phyloP scores from a whole-genome alignment of 768 basidiomycete genomes.

The Crucibulum laeve region DNA sequence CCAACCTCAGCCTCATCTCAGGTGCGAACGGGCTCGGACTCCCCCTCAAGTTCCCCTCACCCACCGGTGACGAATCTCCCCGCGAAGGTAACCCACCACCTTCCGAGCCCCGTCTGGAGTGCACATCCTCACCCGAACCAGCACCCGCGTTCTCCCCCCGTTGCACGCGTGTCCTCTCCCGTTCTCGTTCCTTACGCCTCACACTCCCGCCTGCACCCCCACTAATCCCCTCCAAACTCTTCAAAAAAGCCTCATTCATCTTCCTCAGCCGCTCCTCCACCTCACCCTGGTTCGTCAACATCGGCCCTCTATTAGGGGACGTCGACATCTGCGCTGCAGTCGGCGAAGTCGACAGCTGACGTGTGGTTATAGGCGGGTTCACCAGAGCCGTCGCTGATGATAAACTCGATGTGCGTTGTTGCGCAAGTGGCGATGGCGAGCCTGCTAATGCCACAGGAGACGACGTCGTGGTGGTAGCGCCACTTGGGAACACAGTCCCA shows the following conservation, averaged over 20 bases:
- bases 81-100: too few relatives aligned
- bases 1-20: too few relatives aligned
- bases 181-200: slow-evolving; percentile 12
- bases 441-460: background rate
- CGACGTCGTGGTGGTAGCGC: background rate
- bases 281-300: slow-evolving; percentile 63
- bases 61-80: slow-evolving; percentile 6
- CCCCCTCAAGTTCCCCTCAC: background rate
- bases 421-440: background rate
- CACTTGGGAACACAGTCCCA: background rate
- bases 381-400: background rate
- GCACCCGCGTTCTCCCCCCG: slow-evolving; percentile 4
- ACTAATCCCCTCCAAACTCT: slow-evolving; percentile 58
- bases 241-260: slow-evolving; percentile 68
- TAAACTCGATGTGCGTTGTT: background rate
- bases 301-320: slow-evolving; percentile 33
- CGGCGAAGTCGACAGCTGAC: background rate
- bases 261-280: slow-evolving; percentile 58
- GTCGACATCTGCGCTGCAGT: slow-evolving; percentile 4
- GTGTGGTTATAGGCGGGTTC: background rate
- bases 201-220: slow-evolving; percentile 17
- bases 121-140: slow-evolving; percentile 14
- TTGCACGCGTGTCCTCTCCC: slow-evolving; percentile 10
- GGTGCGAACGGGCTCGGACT: background rate
- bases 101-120: too few relatives aligned